Base-by-base conservation (phyloP, 352 stramenopile species). In the Phytophthora pluvialis region DNA sequence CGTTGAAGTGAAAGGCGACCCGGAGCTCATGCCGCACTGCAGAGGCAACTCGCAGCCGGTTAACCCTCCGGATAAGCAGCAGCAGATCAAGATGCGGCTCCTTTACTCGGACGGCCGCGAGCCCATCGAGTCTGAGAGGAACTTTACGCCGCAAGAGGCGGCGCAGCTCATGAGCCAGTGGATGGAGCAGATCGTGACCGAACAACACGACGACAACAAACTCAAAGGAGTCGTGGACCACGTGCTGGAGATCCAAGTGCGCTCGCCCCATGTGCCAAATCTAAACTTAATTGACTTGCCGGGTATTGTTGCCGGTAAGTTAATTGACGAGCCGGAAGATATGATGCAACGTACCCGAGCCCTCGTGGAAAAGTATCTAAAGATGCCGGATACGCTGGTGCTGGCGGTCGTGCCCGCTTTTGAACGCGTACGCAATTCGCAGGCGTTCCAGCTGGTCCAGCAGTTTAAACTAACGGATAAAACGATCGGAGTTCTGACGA, bases 361-460 rank as follows among this genome's bases (percentile, higher is more conserved):
- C 5, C 54, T 83, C 0, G 76, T 72, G 36, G 64, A 77, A 36
- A 75, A 73, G 11, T 79, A 81, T 32, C 42, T 86, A 6, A 42
- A 59, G 10, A 62, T 60, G 56, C 56, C 64, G 3, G 50, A 83
- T 54, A 83, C 67, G 11, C 39, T 86, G 15, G 77, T 82, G 35
- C 64, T 86, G 29, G 75, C 69, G 0, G 77, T 82, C 3, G 54
- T 78, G 4, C 77, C 77, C 4, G 74, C 72, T 0, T 62, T 58
- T 28, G 72, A 80, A 25, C 64, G 69, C 33, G 57, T 75, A 12
- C 63, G 73, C 9, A 77, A 81, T 57, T 77, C 70, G 6, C 75
- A 86, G 42, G 74, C 71, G 6, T 77, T 83, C n/a, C 70, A 81
- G 50, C 48, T 81, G 21, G 70, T 86, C 28, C 74, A 83, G 51